Conservation (phyloP, 2,329 filamentous ascomycete genomes). For the Fusarium globosum region DNA sequence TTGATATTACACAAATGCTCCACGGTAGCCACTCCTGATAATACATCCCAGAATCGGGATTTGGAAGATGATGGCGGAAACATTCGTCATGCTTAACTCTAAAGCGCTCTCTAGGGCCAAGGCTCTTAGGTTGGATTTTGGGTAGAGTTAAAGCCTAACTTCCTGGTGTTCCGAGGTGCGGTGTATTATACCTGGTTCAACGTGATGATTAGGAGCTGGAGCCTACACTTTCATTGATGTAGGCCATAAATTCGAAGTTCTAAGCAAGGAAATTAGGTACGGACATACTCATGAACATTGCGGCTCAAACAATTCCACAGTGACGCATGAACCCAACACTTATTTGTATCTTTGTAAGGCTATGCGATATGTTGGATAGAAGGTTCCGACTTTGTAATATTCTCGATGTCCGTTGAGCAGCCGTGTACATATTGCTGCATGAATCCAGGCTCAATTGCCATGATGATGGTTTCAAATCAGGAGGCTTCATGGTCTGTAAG, state of each 20-base stretch:
- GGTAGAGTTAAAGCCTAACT: background rate
- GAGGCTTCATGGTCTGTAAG: background rate
- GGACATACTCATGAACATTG: background rate
- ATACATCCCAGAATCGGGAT: background rate
- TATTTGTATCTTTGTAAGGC: background rate
- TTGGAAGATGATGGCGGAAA: background rate
- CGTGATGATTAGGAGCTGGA: background rate
- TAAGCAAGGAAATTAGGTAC: background rate
- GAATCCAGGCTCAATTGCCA: background rate
- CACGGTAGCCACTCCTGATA: constrained; percentile 39
- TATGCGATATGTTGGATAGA: background rate
- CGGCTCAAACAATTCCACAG: background rate
- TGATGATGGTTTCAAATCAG: background rate
- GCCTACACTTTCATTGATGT: background rate
- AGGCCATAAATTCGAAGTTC: background rate
- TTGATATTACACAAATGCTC: constrained; percentile 59
- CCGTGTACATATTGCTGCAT: background rate
- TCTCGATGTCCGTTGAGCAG: background rate
- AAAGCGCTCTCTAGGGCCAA: background rate
- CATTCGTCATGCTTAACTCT: background rate
- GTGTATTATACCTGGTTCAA: background rate
- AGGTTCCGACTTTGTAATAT: background rate
- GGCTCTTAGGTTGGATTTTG: background rate
- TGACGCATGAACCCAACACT: background rate
- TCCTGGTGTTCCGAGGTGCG: background rate